Evolutionary conservation across 2,329 filamentous ascomycete species (phyloP).

Genomic region (Boeremia exigua): DNA sequence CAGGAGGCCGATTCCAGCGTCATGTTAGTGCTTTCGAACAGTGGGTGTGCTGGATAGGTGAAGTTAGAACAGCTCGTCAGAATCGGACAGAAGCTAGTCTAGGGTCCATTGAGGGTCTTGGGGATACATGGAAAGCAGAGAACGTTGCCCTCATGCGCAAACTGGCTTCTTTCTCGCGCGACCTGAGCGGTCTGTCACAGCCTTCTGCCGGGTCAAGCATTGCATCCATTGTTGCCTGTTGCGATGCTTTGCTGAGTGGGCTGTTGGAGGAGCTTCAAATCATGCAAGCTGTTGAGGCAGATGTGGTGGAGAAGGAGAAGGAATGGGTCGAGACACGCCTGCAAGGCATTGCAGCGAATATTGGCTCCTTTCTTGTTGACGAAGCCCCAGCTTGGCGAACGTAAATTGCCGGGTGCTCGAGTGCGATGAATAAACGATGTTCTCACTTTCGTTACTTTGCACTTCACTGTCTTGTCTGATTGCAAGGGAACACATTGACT

Average conservation of each 20-base stretch:
- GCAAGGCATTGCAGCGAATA: constrained; percentile 33
- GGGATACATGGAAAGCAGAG: constrained; percentile 45
- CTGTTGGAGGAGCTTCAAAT: constrained; percentile 42
- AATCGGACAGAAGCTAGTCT: constrained; percentile 13
- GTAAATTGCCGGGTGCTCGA: background rate
- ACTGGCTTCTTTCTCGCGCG: constrained; percentile 38
- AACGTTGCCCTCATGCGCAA: constrained; percentile 44
- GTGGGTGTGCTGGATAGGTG: constrained; percentile 42
- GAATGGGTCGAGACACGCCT: constrained; percentile 46
- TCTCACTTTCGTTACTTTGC: too few species aligned
- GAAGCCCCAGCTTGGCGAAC: constrained; percentile 35
- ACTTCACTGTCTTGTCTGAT: too few species aligned
- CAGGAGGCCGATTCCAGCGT: constrained; percentile 41
- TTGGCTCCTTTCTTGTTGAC: constrained; percentile 23
- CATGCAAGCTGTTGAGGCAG: constrained; percentile 43
- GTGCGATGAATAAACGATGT: background rate
- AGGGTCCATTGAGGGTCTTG: constrained; percentile 37
- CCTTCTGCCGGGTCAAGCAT: constrained; percentile 43
- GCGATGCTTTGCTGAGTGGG: constrained; percentile 37
- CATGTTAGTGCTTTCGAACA: constrained; percentile 39
- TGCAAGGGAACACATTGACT: too few species aligned
- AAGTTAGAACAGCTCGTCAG: constrained; percentile 32
- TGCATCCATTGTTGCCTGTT: constrained; percentile 36
- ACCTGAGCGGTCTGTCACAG: constrained; percentile 39
- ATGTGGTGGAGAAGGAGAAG: constrained; percentile 41